A percentile compares a stretch with the other conserved stretches of the same genome.
Conservation (phyloP, 805 yeast genomes). For the Hanseniaspora pseudoguilliermondii region DNA sequence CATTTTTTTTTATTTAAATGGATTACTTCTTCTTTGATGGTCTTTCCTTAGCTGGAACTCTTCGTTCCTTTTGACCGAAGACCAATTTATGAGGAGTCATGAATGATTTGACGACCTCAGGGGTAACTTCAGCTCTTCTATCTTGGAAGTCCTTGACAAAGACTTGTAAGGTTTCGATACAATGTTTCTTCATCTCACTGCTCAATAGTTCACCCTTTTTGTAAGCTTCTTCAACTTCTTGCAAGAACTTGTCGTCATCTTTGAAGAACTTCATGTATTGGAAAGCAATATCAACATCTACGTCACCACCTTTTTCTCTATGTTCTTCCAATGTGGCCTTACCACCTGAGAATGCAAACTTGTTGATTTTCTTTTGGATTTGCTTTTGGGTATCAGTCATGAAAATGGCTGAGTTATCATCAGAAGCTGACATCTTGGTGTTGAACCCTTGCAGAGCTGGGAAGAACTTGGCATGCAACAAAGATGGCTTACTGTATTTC, state of each 20-base stretch:
- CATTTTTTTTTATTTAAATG: background rate
- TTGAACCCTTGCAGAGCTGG: slow-evolving; percentile 96
- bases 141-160: slow-evolving; percentile 76
- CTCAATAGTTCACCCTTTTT: slow-evolving; percentile 70
- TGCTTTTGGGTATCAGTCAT: slow-evolving; percentile 91
- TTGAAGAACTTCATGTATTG: slow-evolving; percentile 84
- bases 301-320: slow-evolving; percentile 79
- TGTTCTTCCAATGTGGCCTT: slow-evolving; percentile 79
- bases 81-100: slow-evolving; percentile 77
- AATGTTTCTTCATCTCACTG: slow-evolving; percentile 84
- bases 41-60: slow-evolving; percentile 46
- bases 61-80: slow-evolving; percentile 62
- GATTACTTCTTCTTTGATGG: slow-evolving; percentile 26
- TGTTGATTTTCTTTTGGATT: slow-evolving; percentile 87
- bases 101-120: slow-evolving; percentile 47
- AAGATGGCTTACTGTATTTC: slow-evolving; percentile 78
- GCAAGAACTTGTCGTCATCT: slow-evolving; percentile 74
- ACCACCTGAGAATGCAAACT: slow-evolving; percentile 95
- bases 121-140: slow-evolving; percentile 53
- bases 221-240: slow-evolving; percentile 49
- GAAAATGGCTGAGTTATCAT: slow-evolving; percentile 79
- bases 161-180: slow-evolving; percentile 67
- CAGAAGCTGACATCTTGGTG: slow-evolving; percentile 94
- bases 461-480: slow-evolving; percentile 89
- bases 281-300: slow-evolving; percentile 89